Evolutionary conservation across 2,329 filamentous ascomycete species (phyloP).

Genomic region (Cryphonectria japonica): DNA sequence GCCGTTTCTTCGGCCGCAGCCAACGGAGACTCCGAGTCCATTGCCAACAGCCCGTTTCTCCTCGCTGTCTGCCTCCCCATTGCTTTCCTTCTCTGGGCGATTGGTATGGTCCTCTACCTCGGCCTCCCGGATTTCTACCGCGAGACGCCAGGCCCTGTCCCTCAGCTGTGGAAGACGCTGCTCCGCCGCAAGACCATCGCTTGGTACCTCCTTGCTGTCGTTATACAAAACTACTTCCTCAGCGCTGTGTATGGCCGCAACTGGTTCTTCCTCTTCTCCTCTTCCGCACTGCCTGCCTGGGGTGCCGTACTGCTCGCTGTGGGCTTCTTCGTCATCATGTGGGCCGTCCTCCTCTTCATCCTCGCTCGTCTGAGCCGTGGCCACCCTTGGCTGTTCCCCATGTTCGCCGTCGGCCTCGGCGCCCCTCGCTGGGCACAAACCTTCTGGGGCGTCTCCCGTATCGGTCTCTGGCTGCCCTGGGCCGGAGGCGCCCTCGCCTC

Average conservation of each 20-base stretch:
- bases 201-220: conserved; percentile 68
- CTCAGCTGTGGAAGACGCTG: conserved; percentile 66
- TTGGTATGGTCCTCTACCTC: conserved; percentile 59
- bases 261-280: conserved; percentile 67
- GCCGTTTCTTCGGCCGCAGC: conserved; percentile 48
- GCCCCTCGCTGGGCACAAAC: conserved; percentile 71
- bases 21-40: conserved; percentile 36
- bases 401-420: conserved; percentile 68
- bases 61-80: conserved; percentile 60
- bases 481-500: conserved; percentile 55
- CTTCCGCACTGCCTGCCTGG: conserved; percentile 59
- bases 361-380: conserved; percentile 60
- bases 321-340: conserved; percentile 58
- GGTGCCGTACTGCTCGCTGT: conserved; percentile 59
- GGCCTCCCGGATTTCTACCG: conserved; percentile 71
- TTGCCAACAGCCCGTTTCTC: conserved; percentile 33
- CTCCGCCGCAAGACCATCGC: conserved; percentile 66
- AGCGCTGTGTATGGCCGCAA: conserved; percentile 68
- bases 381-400: conserved; percentile 68
- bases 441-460: conserved; percentile 65
- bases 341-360: conserved; percentile 55
- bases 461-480: conserved; percentile 67
- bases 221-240: conserved; percentile 70
- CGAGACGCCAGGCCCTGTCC: conserved; percentile 64
- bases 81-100: conserved; percentile 58